These are phyloP conservation scores for Inosperma sp. DNA, from an alignment of 768 basidiomycete genomes.

Conservation along the genomic window DNA sequence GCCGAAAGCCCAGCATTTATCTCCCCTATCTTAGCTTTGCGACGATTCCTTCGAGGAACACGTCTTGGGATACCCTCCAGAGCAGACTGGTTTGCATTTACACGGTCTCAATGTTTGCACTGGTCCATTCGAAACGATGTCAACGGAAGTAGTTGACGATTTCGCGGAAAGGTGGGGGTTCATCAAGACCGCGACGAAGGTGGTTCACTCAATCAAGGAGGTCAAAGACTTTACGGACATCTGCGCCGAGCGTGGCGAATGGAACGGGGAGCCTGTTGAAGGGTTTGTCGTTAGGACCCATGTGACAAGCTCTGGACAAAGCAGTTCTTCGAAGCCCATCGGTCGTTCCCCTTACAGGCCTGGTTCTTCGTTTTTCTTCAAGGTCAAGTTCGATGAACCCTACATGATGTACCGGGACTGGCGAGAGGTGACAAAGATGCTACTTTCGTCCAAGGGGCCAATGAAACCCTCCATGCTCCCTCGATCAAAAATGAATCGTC, in stretches of 20 bases:
- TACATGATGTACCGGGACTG: slow-evolving; percentile 99
- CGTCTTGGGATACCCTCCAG: slow-evolving; percentile 76
- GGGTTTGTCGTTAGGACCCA: slow-evolving; percentile 90
- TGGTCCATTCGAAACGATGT: slow-evolving; percentile 64
- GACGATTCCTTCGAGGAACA: slow-evolving; percentile 98
- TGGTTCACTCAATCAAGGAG: slow-evolving; percentile 55
- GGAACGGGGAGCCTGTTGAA: slow-evolving; percentile 83
- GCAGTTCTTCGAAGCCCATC: slow-evolving; percentile 34
- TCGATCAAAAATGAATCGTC: slow-evolving; percentile 63
- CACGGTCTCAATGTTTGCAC: slow-evolving; percentile 83
- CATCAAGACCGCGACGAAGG: slow-evolving; percentile 64
- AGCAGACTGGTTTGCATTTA: slow-evolving; percentile 85
- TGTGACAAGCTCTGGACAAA: slow-evolving; percentile 43
- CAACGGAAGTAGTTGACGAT: slow-evolving; percentile 59
- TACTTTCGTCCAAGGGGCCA: slow-evolving; percentile 42
- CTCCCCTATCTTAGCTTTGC: slow-evolving; percentile 64
- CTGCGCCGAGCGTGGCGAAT: slow-evolving; percentile 62
- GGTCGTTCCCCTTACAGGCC: slow-evolving; percentile 68
- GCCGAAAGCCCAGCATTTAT: neutral
- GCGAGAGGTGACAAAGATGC: slow-evolving; percentile 84
- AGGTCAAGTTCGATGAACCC: slow-evolving; percentile 97
- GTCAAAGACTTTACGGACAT: slow-evolving; percentile 71
- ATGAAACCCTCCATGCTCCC: slow-evolving; percentile 38
- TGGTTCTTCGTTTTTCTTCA: slow-evolving; percentile 95
- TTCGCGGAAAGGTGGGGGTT: slow-evolving; percentile 94